Evolutionary conservation across 208 protist species (phyloP), one percentile per base, ranked within the genome.

Genomic region (Spongospora subterranea): DNA sequence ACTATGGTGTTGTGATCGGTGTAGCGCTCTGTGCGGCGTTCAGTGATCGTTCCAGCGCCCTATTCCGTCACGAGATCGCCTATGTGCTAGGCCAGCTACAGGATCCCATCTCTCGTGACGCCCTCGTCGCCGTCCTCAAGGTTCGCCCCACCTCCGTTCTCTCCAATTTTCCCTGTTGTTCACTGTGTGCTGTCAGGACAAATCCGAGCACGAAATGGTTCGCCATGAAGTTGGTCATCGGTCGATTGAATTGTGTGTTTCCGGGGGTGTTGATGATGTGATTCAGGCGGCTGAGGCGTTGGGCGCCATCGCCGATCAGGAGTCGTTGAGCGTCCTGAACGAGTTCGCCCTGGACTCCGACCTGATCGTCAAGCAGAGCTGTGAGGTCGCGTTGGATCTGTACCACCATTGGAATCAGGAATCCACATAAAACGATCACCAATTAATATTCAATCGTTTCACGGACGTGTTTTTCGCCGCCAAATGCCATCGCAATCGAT

Each of bases 251-350:
- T 39, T 39, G 76, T 39, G 24, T 13, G 76, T 13, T 20, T n/a
- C n/a, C n/a, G n/a, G 76, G 13, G 6, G 17, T 20, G 76, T 39
- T 88, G 29, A 88, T 20, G 13, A 13, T n/a, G 35, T n/a, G 6
- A 97, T 98, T 91, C 98, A 99, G 94, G 96, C 97, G 29, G 98
- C 98, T 11, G 98, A 99, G 95, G 98, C 98, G 0, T 95, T 99
- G 0, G 98, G 98, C 1, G 97, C 98, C 0, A 98, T 98, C 45
- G 97, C 97, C n/a, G 94, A 96, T 35, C 46, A 89, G 39, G 90
- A 92, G 64, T 77, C 54, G 6, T 17, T 95, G 0, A 29, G 88
- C 32, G 0, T 92, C n/a, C 89, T 95, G 35, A 39, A 93, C 13
- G 46, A 54, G 53, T 93, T 89, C 65, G 0, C 46, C 40, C 38